Evolutionary conservation across 805 yeast species (phyloP).

Genomic region (Saccharomycopsis guyanensis): DNA sequence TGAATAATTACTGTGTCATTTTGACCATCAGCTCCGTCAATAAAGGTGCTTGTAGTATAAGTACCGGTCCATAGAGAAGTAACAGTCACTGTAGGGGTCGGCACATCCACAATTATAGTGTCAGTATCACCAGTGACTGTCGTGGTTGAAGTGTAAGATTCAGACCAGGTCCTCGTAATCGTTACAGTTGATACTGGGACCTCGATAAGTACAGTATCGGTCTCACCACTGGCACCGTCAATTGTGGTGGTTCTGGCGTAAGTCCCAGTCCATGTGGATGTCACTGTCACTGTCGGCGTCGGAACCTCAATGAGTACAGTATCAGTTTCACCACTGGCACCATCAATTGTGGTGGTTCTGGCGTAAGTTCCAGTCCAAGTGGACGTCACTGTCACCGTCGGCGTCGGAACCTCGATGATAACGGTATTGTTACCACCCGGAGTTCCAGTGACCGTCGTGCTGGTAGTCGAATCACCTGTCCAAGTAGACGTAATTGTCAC

Average conservation of each 20-base stretch:
- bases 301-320: neutral
- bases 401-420: neutral
- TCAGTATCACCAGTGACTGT: neutral
- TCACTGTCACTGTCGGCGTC: neutral
- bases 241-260: conserved; percentile 4
- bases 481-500: neutral
- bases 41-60: neutral
- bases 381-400: neutral
- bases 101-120: neutral
- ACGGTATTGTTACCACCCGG: neutral
- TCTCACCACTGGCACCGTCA: neutral
- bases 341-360: neutral
- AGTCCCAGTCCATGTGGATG: conserved; percentile 5
- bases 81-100: neutral
- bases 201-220: neutral
- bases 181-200: conserved; percentile 9
- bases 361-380: neutral
- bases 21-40: neutral
- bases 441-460: neutral
- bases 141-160: neutral
- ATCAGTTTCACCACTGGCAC: neutral
- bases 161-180: neutral
- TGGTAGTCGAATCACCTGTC: neutral
- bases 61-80: neutral
- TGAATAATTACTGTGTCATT: neutral